Evolutionary conservation across 768 basidiomycete genomes (phyloP).

Genomic region (Trametes meyenii): DNA sequence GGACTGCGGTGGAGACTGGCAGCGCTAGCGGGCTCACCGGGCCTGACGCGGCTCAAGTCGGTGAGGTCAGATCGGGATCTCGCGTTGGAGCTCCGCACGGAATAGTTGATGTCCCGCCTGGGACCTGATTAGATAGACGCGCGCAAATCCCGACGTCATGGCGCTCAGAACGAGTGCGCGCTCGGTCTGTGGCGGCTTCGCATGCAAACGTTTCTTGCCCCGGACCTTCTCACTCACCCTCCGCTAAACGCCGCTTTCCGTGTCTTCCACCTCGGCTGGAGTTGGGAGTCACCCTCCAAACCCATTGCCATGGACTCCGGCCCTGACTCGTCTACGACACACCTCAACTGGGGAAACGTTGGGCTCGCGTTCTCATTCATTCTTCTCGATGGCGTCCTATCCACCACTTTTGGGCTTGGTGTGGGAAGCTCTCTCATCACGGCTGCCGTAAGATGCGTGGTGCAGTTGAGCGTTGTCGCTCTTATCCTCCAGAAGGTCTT

Average conservation of each 20-base stretch:
- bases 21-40: not conserved
- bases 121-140: constrained; percentile 13
- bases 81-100: not conserved
- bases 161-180: not conserved
- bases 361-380: constrained; percentile 76
- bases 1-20: not conserved
- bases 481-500: constrained; percentile 74
- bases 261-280: not conserved
- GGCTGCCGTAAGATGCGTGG: constrained; percentile 71
- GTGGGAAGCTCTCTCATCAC: constrained; percentile 69
- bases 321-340: constrained; percentile 22
- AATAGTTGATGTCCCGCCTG: not conserved
- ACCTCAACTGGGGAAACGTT: constrained; percentile 75
- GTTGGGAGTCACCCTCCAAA: not conserved
- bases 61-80: constrained; percentile 9
- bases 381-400: constrained; percentile 68
- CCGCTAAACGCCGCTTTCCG: not conserved
- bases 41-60: not conserved
- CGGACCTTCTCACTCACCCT: not conserved
- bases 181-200: not conserved
- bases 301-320: constrained; percentile 26
- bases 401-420: constrained; percentile 64
- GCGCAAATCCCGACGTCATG: not conserved
- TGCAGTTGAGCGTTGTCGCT: constrained; percentile 78
- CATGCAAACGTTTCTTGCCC: not conserved